Conservation (phyloP, 2,329 filamentous ascomycete genomes). For the Cyphellophora attinorum region DNA sequence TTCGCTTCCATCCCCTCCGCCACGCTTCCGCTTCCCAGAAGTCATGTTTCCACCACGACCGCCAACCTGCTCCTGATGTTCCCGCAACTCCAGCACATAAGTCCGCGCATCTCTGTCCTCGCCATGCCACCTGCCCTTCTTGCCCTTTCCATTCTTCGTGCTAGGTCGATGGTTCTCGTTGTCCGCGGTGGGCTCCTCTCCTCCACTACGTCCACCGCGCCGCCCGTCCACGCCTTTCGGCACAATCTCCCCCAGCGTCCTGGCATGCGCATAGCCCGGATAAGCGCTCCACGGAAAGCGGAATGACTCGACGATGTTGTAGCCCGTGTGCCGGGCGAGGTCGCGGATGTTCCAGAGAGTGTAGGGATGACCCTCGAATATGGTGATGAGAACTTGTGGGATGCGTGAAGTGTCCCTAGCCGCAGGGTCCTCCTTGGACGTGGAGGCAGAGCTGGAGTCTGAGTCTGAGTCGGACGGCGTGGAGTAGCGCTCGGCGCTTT, state of each 20-base stretch:
- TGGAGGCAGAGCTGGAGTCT: background rate
- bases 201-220: slow-evolving; percentile 18
- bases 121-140: slow-evolving; percentile 35
- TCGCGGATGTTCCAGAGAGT: slow-evolving; percentile 92
- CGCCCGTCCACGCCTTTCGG: no score
- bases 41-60: no score
- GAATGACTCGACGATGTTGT: slow-evolving; percentile 37
- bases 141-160: slow-evolving; percentile 7
- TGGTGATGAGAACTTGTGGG: slow-evolving; percentile 61
- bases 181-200: slow-evolving; percentile 10
- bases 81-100: slow-evolving; percentile 35
- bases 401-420: slow-evolving; percentile 18
- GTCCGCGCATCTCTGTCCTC: slow-evolving; percentile 37
- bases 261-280: slow-evolving; percentile 36
- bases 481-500: slow-evolving; percentile 4
- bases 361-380: slow-evolving; percentile 92
- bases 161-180: no score
- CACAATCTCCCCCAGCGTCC: slow-evolving; percentile 37
- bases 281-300: slow-evolving; percentile 38
- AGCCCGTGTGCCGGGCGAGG: slow-evolving; percentile 61
- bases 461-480: slow-evolving; percentile 7
- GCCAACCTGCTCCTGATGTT: no score
- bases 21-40: no score
- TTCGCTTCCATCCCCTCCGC: no score
- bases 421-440: slow-evolving; percentile 4